These are phyloP conservation scores for Paecilomyces sp. DNA, from an alignment of 2,329 filamentous ascomycete genomes.

Conservation along the genomic window DNA sequence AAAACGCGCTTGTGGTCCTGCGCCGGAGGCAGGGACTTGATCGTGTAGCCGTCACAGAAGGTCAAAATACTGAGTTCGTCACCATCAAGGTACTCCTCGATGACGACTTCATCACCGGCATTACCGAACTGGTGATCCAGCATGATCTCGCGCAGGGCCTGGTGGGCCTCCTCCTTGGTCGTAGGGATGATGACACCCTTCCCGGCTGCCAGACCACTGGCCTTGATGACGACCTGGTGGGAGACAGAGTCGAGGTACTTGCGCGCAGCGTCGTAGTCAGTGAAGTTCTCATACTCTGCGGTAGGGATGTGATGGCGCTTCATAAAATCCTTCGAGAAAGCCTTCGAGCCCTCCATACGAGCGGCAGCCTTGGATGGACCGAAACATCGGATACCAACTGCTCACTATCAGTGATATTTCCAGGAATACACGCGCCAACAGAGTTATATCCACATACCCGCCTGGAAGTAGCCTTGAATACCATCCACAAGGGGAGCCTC, in stretches of 20 bases:
- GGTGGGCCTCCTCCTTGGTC: slow-evolving; percentile 72
- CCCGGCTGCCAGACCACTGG: slow-evolving; percentile 81
- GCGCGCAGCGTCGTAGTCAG: slow-evolving; percentile 63
- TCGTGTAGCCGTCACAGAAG: slow-evolving; percentile 82
- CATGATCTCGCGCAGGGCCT: slow-evolving; percentile 85
- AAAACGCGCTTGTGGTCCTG: slow-evolving; percentile 96
- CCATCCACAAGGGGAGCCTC: slow-evolving; percentile 92
- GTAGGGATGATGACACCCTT: slow-evolving; percentile 91
- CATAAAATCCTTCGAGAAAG: slow-evolving; percentile 98
- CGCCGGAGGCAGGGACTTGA: slow-evolving; percentile 76
- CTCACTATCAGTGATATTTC: neutral
- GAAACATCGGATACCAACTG: slow-evolving; percentile 70
- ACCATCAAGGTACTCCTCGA: slow-evolving; percentile 87
- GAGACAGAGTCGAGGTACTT: slow-evolving; percentile 65
- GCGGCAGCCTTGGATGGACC: slow-evolving; percentile 80
- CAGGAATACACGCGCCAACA: neutral
- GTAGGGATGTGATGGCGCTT: slow-evolving; percentile 82
- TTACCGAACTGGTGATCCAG: slow-evolving; percentile 75
- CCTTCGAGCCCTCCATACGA: slow-evolving; percentile 90
- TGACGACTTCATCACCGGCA: slow-evolving; percentile 85
- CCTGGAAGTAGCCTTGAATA: slow-evolving; percentile 73
- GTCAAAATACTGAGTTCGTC: slow-evolving; percentile 88
- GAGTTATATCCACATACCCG: slow-evolving; percentile 30
- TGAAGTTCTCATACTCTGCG: slow-evolving; percentile 84
- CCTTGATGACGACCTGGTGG: slow-evolving; percentile 86